Percentiles rank a stretch among this genome's conserved stretches.
Evolutionary conservation across 2,329 filamentous ascomycete genomes (phyloP).

Genomic region (Plectosphaerella cucumerina): DNA sequence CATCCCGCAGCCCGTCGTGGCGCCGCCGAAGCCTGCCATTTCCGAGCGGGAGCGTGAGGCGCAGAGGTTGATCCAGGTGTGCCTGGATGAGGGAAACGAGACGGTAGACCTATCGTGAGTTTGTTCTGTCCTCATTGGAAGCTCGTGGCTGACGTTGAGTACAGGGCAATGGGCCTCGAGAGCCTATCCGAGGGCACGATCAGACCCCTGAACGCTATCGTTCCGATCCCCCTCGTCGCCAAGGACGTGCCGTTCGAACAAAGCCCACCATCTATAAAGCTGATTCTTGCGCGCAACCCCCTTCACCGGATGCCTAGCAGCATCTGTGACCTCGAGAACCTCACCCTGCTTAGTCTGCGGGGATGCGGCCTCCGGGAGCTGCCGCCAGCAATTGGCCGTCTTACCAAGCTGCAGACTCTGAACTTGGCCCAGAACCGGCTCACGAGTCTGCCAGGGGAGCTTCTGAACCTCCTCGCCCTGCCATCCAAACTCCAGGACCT

Average conservation of each 20-base stretch:
- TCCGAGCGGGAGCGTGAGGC: constrained; percentile 40
- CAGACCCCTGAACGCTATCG: constrained; percentile 49
- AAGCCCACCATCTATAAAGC: constrained; percentile 52
- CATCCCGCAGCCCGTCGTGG: constrained; percentile 16
- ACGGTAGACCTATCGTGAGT: constrained; percentile 58
- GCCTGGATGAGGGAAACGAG: constrained; percentile 56
- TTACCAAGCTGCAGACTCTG: constrained; percentile 56
- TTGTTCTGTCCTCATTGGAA: neutral
- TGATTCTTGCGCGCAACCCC: constrained; percentile 58
- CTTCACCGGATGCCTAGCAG: constrained; percentile 53
- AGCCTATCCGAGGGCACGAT: constrained; percentile 54
- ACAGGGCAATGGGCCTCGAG: constrained; percentile 42
- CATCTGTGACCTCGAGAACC: constrained; percentile 56
- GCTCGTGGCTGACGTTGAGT: constrained; percentile 2
- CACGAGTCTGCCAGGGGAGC: constrained; percentile 56
- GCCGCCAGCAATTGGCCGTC: constrained; percentile 52
- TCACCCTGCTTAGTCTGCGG: constrained; percentile 63
- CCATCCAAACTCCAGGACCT: constrained; percentile 44
- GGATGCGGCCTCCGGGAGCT: constrained; percentile 59
- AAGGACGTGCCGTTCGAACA: constrained; percentile 57
- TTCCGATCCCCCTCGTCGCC: constrained; percentile 48
- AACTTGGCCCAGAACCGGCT: constrained; percentile 64
- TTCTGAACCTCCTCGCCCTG: constrained; percentile 50
- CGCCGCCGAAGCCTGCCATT: constrained; percentile 15
- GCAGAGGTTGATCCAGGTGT: constrained; percentile 41